These are phyloP conservation scores for Besnoitia besnoiti DNA, from an alignment of 169 alveolate species.

Conservation along the genomic window DNA sequence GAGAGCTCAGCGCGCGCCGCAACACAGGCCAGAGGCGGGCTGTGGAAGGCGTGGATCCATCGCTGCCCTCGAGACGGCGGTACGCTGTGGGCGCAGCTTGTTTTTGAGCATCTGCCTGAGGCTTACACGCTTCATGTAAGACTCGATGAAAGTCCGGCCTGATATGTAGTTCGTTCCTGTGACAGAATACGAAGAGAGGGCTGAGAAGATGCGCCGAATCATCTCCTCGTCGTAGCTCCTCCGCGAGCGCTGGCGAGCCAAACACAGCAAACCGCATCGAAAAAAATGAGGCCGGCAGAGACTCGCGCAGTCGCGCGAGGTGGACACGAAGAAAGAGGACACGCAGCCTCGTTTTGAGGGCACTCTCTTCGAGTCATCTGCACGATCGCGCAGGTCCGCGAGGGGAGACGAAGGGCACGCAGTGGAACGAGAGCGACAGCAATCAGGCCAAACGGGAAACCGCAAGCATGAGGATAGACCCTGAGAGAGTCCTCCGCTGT, in stretches of 20 bases:
- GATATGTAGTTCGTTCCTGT: constrained; percentile 34
- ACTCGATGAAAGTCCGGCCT: constrained; percentile 55
- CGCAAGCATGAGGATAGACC: too few relatives aligned
- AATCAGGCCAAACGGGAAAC: too few relatives aligned
- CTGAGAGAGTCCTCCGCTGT: too few relatives aligned
- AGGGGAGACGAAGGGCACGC: too few relatives aligned
- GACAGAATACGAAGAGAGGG: constrained; percentile 56
- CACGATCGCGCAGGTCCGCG: too few relatives aligned
- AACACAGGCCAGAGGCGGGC: too few relatives aligned
- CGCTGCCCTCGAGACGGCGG: too few relatives aligned
- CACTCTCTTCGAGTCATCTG: constrained; percentile 41
- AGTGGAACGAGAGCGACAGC: too few relatives aligned
- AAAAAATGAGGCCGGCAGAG: constrained; percentile 6
- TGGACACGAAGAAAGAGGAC: neutral
- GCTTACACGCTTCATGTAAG: constrained; percentile 64
- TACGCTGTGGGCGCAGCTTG: too few relatives aligned
- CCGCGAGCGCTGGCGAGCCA: constrained; percentile 33
- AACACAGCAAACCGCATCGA: neutral
- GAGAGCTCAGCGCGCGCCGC: too few relatives aligned
- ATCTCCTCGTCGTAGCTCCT: constrained; percentile 63
- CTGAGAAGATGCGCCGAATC: constrained; percentile 60
- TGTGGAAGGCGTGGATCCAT: too few relatives aligned
- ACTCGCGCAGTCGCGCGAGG: neutral
- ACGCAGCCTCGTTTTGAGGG: neutral
- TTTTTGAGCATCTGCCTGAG: too few relatives aligned